Evolutionary conservation across 1,139 yeast species (phyloP), one percentile per base, ranked within the genome.

Genomic region (Candida mesenterica): DNA sequence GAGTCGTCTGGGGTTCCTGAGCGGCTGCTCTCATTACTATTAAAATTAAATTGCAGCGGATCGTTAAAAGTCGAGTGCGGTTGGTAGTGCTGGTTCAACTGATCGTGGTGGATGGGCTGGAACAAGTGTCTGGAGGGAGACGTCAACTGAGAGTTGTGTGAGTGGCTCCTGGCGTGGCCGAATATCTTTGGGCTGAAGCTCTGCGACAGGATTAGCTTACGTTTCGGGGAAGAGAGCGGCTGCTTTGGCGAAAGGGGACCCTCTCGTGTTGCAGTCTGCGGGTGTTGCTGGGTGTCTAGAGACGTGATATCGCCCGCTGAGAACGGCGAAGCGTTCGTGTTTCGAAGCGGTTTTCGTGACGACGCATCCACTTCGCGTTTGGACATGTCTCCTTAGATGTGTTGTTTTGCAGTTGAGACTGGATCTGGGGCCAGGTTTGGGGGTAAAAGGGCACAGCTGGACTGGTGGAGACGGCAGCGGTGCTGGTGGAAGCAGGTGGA

Each of bases 71-170:
- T 28, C 9, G 30, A 28, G 13, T 18, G 23, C n/a, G 25, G 17
- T 17, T 14, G 28, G 10, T 25, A 25, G 9, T 19, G 6, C 9
- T 19, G 22, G 17, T 39, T 22, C 24, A 32, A 37, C 30, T 44
- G 48, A 30, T 46, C 44, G 32, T 46, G 49, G 31, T 42, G 49
- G 13, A 47, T 42, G n/a, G 50, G 51, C 26, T 41, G 48, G 31
- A 41, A 44, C 17, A 46, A 33, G 13, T 39, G 44, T 12, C 41
- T 33, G 4, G 49, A 31, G 3, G 50, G 42, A 3, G 50, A 39
- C n/a, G 39, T 16, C 24, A 37, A 20, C 19, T 41, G 50, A 2
- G 50, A 44, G 28, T 47, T 45, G 32, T 47, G 51, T 13, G 50
- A 46, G 14, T 44, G 50, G 18, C 45, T 41, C 28, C 50, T 35